Base-by-base conservation (phyloP, 2,329 filamentous ascomycete species). In the Aspergillus tubingensis region DNA sequence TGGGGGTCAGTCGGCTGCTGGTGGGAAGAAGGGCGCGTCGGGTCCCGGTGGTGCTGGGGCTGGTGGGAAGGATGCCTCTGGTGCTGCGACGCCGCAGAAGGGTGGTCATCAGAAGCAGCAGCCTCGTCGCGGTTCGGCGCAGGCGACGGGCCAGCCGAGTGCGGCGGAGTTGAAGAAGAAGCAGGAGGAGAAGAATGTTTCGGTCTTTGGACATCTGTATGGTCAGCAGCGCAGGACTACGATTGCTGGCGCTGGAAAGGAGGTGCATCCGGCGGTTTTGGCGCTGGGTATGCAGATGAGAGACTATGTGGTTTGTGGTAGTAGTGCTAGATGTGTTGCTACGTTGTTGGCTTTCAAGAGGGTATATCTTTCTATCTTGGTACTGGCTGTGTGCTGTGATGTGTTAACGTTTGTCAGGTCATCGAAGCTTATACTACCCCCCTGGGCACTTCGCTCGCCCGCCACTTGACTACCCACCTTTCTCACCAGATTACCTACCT, bases 401-500 rank as follows among this genome's bases (percentile, higher is more conserved):
- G 21, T 44, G 19, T 15, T 44, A 36, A 36, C 32, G 19, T 44
- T 21, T 64, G 39, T 70, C 39, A 96, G 88, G 91, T 98, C 64
- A 94, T 99, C 64, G 86, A 91, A 71, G 88, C 91, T n/a, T 99
- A 99, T 77, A 90, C 87, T 50, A 98, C 94, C 1, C 95, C 95
- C 5, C 83, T 88, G 25, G 90, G 90, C 43, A 92, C 89, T 60
- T 93, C 92, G 43, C 85, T 99, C 44, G 90, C 92, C 19, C 89
- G 95, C 36, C 93, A 99, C 80, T 88, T 99, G 69, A 95, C 92
- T 32, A 90, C 91, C 10, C 92, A 98, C 76, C 87, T 99, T 61
- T 95, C 92, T 71, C 91, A 93, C 39, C 95, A 99, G 77, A 97
- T 99, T 72, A 92, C 96, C 66, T 97, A 96, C 73, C 85, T 99